Percentiles rank a stretch among this genome's conserved stretches.
Evolutionary conservation across 805 yeast genomes (phyloP).

Genomic region (Zygosaccharomyces bisporus): DNA sequence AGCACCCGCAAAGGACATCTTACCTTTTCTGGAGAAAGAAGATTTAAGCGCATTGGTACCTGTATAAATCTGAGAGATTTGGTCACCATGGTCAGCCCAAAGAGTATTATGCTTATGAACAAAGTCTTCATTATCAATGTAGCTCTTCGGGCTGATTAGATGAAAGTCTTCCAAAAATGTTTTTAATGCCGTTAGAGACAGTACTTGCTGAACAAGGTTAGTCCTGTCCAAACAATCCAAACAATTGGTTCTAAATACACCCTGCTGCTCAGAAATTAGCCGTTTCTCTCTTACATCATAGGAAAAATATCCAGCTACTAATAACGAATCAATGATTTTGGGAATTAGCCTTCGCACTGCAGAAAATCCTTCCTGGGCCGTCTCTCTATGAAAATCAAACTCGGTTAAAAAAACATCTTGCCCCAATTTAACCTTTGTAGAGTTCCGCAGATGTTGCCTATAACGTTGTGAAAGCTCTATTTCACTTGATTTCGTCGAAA

Average conservation of each 20-base stretch:
- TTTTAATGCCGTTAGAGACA: constrained; percentile 69
- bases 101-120: constrained; percentile 73
- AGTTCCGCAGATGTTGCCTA: constrained; percentile 50
- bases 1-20: constrained; percentile 95
- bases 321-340: constrained; percentile 58
- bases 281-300: constrained; percentile 56
- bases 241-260: constrained; percentile 91
- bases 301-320: constrained; percentile 78
- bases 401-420: constrained; percentile 57
- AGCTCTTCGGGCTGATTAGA: constrained; percentile 25
- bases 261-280: constrained; percentile 72
- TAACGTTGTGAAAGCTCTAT: constrained; percentile 66
- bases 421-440: constrained; percentile 33
- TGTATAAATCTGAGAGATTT: constrained; percentile 89
- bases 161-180: constrained; percentile 45
- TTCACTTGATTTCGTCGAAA: constrained; percentile 78
- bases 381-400: constrained; percentile 92
- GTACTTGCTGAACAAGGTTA: constrained; percentile 79
- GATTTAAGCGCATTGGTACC: constrained; percentile 97
- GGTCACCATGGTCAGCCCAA: constrained; percentile 99
- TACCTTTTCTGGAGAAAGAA: constrained; percentile 90
- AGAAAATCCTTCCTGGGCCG: constrained; percentile 84
- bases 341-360: constrained; percentile 72
- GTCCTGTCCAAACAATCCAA: constrained; percentile 94
- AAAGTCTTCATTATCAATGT: constrained; percentile 47